Evolutionary conservation across 257 asterid species (phyloP), one percentile per base, ranked within the genome.

Genomic region (Przewalskia tangutica): DNA sequence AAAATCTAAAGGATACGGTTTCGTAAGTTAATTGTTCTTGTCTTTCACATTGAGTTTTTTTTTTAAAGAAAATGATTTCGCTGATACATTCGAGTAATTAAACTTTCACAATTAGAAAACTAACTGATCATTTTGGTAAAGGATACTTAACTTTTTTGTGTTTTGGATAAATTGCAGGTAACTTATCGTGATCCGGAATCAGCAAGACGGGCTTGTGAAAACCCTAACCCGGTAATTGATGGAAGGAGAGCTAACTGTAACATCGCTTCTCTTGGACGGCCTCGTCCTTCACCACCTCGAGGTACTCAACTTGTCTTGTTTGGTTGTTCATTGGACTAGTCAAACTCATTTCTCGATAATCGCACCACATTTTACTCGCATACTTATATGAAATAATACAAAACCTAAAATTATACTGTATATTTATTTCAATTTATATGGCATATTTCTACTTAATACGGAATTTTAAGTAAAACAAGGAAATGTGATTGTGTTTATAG

Each of bases 161-260:
- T 3, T 20, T 7, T 66, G 13, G n/a, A 14, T 48, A 23, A 46
- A 20, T 2, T 0, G 2, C 34, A 96, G 99, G 99, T 96, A 6
- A 96, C 99, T 20, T 96, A 93, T 79, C 90, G 94, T 6, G 98
- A 96, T 79, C 92, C 98, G 0, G 99, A 96, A 48, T 94, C 98
- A 0, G 99, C 99, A 0, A 84, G 89, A 42, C 78, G 93, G 82
- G 98, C 99, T 44, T 94, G 98, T 59, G 88, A 79, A 1, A 93
- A 96, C 66, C 93, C 99, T 1, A 96, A 96, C 62, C 99, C 99
- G 3, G 89, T 92, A 80, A 96, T 96, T 77, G 98, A 93, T 62
- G 98, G 98, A 2, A 89, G 99, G 81, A 89, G 97, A 83, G 97
- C 99, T 73, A 96, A 96, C 77, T 96, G 99, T 78, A 96, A 96